Evolutionary conservation across 1,284 basidiomycete genomes (phyloP).

Genomic region (Malassezia brasiliensis): DNA sequence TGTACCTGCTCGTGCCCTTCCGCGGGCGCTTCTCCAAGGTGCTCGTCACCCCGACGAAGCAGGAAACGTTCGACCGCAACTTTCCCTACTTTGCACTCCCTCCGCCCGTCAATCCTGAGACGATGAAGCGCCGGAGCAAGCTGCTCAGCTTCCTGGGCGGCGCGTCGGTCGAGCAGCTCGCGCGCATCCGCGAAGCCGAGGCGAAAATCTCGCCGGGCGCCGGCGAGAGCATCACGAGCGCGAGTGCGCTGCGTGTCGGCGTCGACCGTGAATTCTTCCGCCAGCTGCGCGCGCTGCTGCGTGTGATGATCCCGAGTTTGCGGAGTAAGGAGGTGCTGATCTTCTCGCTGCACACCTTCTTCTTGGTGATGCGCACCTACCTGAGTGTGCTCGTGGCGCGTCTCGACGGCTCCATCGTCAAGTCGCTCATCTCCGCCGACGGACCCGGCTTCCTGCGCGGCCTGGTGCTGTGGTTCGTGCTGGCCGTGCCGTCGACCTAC

Average conservation of each 20-base stretch:
- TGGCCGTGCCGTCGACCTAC: conserved; percentile 85
- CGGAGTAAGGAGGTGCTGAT: conserved; percentile 63
- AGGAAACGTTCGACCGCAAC: conserved; percentile 43
- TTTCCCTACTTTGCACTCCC: conserved; percentile 33
- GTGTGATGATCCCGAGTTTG: conserved; percentile 36
- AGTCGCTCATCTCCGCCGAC: conserved; percentile 78
- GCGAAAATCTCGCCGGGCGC: conserved; percentile 17
- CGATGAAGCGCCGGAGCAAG: conserved; percentile 4
- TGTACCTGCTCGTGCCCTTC: conserved; percentile 39
- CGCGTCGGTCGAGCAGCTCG: conserved; percentile 19
- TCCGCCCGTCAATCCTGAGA: conserved; percentile 28
- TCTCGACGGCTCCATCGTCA: conserved; percentile 79
- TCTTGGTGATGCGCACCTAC: conserved; percentile 70
- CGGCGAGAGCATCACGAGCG: conserved; percentile 20
- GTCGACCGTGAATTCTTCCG: conserved; percentile 70
- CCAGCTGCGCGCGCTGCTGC: conserved; percentile 50
- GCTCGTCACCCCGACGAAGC: conserved; percentile 45
- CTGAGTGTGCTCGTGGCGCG: conserved; percentile 68
- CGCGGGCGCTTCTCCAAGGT: conserved; percentile 44
- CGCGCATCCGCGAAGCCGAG: conserved; percentile 22
- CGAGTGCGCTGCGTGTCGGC: conserved; percentile 43
- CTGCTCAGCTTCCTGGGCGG: conserved; percentile 13
- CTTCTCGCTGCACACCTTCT: conserved; percentile 69
- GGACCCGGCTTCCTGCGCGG: conserved; percentile 73
- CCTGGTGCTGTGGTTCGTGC: conserved; percentile 74